Conservation (phyloP, 192 early-diverging fungal genomes). For the Anaeromyces robustus region DNA sequence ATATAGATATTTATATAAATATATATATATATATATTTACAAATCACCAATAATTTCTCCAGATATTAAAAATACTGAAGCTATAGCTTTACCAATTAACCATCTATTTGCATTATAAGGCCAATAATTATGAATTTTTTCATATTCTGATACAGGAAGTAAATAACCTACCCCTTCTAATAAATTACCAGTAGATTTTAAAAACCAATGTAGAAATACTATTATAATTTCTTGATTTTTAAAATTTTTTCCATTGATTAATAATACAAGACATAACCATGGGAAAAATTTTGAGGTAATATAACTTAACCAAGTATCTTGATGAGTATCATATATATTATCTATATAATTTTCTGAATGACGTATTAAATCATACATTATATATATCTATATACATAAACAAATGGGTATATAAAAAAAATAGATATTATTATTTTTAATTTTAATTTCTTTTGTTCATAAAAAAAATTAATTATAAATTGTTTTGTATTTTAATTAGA, state of each 20-base stretch:
- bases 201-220: not conserved
- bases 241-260: not conserved
- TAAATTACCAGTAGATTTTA: not conserved
- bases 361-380: too few species aligned
- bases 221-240: not conserved
- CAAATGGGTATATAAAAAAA: too few species aligned
- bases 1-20: not conserved
- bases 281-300: not conserved
- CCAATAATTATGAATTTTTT: not conserved
- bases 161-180: not conserved
- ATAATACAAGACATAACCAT: not conserved
- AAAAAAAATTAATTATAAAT: too few species aligned
- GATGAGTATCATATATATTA: too few species aligned
- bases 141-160: not conserved
- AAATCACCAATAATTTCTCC: not conserved
- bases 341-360: too few species aligned
- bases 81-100: not conserved
- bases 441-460: too few species aligned
- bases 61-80: not conserved
- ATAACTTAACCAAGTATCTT: too few species aligned
- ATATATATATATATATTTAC: not conserved
- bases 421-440: too few species aligned
- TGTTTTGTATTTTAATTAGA: too few species aligned
- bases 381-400: too few species aligned
- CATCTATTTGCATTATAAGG: not conserved